Evolutionary conservation across 2,329 filamentous ascomycete genomes (phyloP).

Genomic region (Talaromyces sp.): DNA sequence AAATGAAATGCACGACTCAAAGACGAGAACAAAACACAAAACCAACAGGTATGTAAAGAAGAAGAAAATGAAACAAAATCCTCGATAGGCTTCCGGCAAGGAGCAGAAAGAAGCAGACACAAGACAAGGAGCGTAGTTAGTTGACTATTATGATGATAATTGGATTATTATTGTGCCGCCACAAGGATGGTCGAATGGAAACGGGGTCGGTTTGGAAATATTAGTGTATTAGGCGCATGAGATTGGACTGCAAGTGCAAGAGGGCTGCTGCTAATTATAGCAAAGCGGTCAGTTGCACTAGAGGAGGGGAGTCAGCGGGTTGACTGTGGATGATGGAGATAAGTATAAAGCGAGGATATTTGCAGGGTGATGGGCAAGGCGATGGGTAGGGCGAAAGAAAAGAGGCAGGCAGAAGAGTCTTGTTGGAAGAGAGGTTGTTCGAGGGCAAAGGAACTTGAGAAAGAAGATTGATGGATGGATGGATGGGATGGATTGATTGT

Average conservation of each 20-base stretch:
- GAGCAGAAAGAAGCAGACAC: background rate
- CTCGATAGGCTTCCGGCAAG: background rate
- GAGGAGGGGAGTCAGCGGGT: background rate
- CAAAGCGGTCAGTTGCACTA: slow-evolving; percentile 15
- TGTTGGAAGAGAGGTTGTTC: background rate
- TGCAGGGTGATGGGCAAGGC: background rate
- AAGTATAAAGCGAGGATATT: background rate
- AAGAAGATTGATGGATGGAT: too few species aligned
- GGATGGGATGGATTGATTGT: background rate
- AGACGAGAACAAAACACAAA: slow-evolving; percentile 4
- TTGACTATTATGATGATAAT: slow-evolving; percentile 1
- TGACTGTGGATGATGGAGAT: background rate
- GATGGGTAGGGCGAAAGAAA: background rate
- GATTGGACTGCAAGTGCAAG: background rate
- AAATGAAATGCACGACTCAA: background rate
- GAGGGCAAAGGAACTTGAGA: background rate
- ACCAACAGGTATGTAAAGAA: slow-evolving; percentile 5
- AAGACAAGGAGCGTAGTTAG: background rate
- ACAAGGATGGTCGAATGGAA: slow-evolving; percentile 13
- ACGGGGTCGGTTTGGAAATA: slow-evolving; percentile 1
- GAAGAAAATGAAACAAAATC: background rate
- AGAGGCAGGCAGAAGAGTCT: background rate
- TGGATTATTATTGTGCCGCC: slow-evolving; percentile 1
- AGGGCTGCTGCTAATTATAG: slow-evolving; percentile 18
- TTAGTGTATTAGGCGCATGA: slow-evolving; percentile 3